Conservation (phyloP, 257 asterid genomes). For the Ilex asprella region DNA sequence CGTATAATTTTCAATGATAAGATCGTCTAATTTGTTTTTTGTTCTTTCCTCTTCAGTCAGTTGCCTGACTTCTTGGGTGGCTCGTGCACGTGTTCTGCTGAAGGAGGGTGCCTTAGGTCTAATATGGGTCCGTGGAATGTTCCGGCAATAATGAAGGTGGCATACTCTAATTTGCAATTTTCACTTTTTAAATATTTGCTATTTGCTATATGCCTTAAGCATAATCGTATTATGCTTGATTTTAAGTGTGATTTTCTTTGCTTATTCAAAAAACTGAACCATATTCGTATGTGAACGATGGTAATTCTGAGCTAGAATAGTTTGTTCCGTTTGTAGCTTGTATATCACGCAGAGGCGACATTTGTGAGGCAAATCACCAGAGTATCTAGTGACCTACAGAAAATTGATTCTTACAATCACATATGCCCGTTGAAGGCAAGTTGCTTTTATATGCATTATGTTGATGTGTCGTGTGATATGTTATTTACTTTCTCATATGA, state of each 20-base stretch:
- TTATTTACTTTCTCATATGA: conserved; percentile 1
- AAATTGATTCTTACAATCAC: conserved; percentile 32
- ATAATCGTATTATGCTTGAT: not conserved
- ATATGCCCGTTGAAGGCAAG: conserved; percentile 46
- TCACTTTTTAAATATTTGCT: too few relatives aligned
- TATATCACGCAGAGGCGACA: conserved; percentile 43
- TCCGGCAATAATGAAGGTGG: conserved; percentile 87
- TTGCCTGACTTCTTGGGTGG: conserved; percentile 94
- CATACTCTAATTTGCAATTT: not conserved
- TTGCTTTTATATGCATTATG: not conserved
- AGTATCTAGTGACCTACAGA: conserved; percentile 42
- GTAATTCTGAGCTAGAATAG: not conserved
- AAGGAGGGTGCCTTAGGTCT: conserved; percentile 92
- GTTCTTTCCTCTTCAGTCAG: conserved; percentile 43
- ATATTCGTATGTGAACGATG: too few relatives aligned
- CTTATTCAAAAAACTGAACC: too few relatives aligned
- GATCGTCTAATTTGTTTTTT: conserved; percentile 17
- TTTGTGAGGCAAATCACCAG: conserved; percentile 37
- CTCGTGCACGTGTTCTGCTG: conserved; percentile 65
- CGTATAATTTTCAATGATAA: conserved; percentile 8
- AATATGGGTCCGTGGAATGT: conserved; percentile 95
- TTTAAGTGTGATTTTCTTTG: too few relatives aligned
- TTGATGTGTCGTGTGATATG: not conserved
- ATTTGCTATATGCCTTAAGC: too few relatives aligned
- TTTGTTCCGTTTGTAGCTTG: conserved; percentile 42